Percentiles rank a stretch among this genome's conserved stretches.
Evolutionary conservation across 2,329 filamentous ascomycete species (phyloP).

Genomic region (Chaetomiaceae sp.): DNA sequence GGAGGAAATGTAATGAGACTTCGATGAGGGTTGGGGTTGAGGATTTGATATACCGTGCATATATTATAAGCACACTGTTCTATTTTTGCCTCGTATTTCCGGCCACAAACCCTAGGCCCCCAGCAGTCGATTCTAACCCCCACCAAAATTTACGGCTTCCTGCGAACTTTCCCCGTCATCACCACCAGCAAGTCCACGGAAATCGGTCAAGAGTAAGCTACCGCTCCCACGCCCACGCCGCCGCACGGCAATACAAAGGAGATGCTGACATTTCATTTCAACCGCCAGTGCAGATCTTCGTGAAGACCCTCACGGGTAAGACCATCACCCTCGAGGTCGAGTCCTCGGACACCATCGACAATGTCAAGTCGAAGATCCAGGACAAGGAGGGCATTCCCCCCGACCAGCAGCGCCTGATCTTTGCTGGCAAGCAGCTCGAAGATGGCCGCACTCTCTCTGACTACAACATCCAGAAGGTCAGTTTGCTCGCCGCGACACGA

Average conservation of each 20-base stretch:
- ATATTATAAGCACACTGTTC: neutral
- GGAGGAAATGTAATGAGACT: too few relatives aligned
- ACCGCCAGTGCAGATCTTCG: constrained; percentile 65
- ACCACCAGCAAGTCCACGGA: constrained; percentile 40
- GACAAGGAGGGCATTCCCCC: constrained; percentile 99
- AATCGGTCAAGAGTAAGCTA: constrained; percentile 57
- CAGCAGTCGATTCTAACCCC: constrained; percentile 28
- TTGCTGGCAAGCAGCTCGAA: constrained; percentile 98
- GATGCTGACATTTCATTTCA: constrained; percentile 25
- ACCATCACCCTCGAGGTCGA: constrained; percentile 99
- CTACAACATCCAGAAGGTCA: constrained; percentile 99
- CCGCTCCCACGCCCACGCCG: neutral
- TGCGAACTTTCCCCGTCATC: constrained; percentile 37
- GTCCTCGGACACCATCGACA: constrained; percentile 98
- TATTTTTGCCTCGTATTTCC: constrained; percentile 16
- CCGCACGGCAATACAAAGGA: constrained; percentile 21
- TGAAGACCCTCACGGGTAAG: constrained; percentile 99
- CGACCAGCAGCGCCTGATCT: constrained; percentile 98
- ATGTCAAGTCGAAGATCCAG: constrained; percentile 99
- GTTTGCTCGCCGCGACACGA: constrained; percentile 27
- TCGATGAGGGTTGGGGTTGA: constrained; percentile 12
- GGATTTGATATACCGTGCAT: neutral
- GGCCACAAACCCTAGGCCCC: constrained; percentile 25
- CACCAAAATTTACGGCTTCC: constrained; percentile 40
- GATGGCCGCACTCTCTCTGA: constrained; percentile 94